A percentile compares a stretch with the other conserved stretches of the same genome.
phyloP scores from a whole-genome alignment of 345 rosid genomes.

The Theobroma cacao region DNA sequence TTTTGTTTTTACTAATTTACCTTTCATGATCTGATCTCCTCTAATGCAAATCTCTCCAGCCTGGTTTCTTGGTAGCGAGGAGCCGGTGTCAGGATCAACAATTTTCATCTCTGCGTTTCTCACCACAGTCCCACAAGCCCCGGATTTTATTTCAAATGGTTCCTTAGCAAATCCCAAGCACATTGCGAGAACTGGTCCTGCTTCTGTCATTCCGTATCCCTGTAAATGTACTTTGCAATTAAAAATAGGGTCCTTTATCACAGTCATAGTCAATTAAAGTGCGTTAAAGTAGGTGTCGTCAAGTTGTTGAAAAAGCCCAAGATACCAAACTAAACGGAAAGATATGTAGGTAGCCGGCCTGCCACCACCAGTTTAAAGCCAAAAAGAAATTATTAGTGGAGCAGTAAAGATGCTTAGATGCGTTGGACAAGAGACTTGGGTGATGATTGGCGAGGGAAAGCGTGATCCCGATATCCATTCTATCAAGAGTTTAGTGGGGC shows the following conservation, averaged over 20 bases:
- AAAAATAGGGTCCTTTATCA: neutral
- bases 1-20: slow-evolving; percentile 21
- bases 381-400: neutral
- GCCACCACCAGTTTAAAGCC: neutral
- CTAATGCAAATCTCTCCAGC: slow-evolving; percentile 84
- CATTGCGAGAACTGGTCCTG: slow-evolving; percentile 83
- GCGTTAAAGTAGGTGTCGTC: neutral
- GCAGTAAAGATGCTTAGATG: neutral
- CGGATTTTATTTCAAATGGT: slow-evolving; percentile 64
- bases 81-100: slow-evolving; percentile 62
- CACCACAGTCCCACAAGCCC: slow-evolving; percentile 82
- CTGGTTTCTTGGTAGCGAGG: slow-evolving; percentile 53
- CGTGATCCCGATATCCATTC: neutral
- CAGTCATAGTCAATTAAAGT: neutral
- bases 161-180: slow-evolving; percentile 76
- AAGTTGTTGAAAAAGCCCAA: neutral
- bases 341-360: neutral
- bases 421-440: neutral
- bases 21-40: slow-evolving; percentile 89
- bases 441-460: neutral
- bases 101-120: slow-evolving; percentile 93
- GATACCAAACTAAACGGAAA: neutral
- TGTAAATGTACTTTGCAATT: slow-evolving; percentile 8
- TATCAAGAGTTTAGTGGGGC: neutral
- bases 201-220: slow-evolving; percentile 98